A percentile compares a stretch with the other conserved stretches of the same genome.
Conservation (phyloP, 257 asterid species). For the Schizonepeta tenuifolia region DNA sequence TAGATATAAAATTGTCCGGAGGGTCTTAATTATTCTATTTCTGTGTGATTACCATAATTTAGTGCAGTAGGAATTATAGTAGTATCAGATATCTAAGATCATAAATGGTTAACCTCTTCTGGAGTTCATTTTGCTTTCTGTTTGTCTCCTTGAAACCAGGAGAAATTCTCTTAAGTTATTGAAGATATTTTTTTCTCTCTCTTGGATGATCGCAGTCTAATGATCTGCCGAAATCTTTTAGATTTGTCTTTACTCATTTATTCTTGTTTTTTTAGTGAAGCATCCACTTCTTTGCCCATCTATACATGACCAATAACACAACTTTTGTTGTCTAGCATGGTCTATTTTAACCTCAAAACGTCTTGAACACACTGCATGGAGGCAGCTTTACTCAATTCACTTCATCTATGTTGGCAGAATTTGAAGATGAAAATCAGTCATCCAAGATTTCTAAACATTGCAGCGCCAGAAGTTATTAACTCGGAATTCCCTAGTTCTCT, state of each 20-base stretch:
- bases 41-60: neutral
- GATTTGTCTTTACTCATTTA: neutral
- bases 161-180: neutral
- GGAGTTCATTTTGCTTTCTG: neutral
- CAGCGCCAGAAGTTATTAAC: conserved; percentile 58
- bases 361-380: conserved; percentile 20
- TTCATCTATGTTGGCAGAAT: conserved; percentile 60
- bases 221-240: neutral
- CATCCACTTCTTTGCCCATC: neutral
- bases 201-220: conserved; percentile 4
- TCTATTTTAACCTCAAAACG: conserved; percentile 21
- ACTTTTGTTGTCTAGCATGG: conserved; percentile 17
- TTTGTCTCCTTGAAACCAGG: neutral
- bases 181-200: conserved; percentile 7
- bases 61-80: neutral
- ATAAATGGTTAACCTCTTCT: neutral
- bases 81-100: neutral
- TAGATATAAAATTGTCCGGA: neutral
- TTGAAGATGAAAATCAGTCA: conserved; percentile 84
- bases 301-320: neutral
- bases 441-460: conserved; percentile 79
- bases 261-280: neutral
- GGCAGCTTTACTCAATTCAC: conserved; percentile 30
- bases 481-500: conserved; percentile 78
- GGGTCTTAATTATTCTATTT: too few species aligned